phyloP scores from a whole-genome alignment of 352 stramenopile genomes.

The Aphanomyces euteiches region DNA sequence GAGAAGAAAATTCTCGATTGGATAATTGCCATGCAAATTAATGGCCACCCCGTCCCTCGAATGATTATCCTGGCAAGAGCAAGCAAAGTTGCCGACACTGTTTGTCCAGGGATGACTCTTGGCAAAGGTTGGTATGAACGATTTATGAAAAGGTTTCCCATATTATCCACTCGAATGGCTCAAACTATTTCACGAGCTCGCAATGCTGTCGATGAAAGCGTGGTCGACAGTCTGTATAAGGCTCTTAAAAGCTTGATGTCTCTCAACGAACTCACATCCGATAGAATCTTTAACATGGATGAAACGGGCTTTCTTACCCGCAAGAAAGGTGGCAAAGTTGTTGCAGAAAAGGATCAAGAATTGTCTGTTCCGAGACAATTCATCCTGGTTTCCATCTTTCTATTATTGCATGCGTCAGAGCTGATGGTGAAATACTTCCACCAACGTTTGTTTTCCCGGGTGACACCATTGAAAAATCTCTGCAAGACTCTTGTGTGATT shows the following conservation, averaged over 20 bases:
- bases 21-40: constrained; percentile 30
- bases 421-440: constrained; percentile 22
- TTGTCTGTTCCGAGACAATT: constrained; percentile 31
- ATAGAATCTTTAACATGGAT: constrained; percentile 37
- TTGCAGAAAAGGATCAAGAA: constrained; percentile 32
- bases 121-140: constrained; percentile 33
- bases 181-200: constrained; percentile 28
- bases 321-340: constrained; percentile 24
- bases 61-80: constrained; percentile 30
- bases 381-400: constrained; percentile 35
- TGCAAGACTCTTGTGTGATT: background rate
- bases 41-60: constrained; percentile 26
- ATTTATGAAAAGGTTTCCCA: constrained; percentile 29
- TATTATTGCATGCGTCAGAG: constrained; percentile 34
- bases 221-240: constrained; percentile 28
- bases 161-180: constrained; percentile 18
- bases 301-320: constrained; percentile 33
- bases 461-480: constrained; percentile 5
- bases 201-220: constrained; percentile 22
- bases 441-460: constrained; percentile 33
- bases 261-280: background rate
- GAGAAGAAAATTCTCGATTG: constrained; percentile 33
- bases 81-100: constrained; percentile 4
- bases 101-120: background rate
- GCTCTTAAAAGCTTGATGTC: background rate